These are phyloP conservation scores for Penicillium sp. DNA, from an alignment of 2,329 filamentous ascomycete genomes.

Conservation along the genomic window DNA sequence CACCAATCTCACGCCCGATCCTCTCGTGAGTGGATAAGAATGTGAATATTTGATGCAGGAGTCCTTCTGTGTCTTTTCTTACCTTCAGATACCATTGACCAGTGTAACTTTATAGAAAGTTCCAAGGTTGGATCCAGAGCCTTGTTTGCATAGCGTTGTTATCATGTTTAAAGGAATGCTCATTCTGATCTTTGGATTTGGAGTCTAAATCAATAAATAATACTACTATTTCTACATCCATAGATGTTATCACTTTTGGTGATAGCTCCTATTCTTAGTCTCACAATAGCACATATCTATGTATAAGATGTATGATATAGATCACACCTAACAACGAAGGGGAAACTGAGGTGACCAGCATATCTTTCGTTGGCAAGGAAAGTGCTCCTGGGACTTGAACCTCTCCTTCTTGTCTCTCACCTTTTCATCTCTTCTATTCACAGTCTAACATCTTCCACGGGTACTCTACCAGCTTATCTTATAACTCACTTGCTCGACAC, in stretches of 20 bases:
- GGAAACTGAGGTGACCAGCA: too few species aligned
- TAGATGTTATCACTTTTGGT: too few species aligned
- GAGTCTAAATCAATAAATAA: not conserved
- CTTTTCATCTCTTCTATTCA: too few species aligned
- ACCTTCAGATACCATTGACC: not conserved
- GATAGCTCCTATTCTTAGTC: too few species aligned
- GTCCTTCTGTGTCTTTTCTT: not conserved
- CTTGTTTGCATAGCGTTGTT: not conserved
- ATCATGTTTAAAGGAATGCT: not conserved
- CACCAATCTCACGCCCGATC: conserved; percentile 28
- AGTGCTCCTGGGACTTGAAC: too few species aligned
- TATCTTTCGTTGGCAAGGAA: too few species aligned
- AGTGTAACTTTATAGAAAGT: not conserved
- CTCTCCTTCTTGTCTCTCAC: too few species aligned
- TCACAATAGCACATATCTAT: too few species aligned
- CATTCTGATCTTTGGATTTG: not conserved
- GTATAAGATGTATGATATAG: too few species aligned
- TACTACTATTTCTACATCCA: too few species aligned
- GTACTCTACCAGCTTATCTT: not conserved
- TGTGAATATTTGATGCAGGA: not conserved
- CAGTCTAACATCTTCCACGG: too few species aligned
- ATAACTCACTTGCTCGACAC: not conserved
- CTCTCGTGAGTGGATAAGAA: conserved; percentile 32
- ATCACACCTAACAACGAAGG: too few species aligned
- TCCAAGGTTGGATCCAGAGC: not conserved